Conservation (phyloP, 108 stramenopile genomes). For the Parietichytrium sp. region DNA sequence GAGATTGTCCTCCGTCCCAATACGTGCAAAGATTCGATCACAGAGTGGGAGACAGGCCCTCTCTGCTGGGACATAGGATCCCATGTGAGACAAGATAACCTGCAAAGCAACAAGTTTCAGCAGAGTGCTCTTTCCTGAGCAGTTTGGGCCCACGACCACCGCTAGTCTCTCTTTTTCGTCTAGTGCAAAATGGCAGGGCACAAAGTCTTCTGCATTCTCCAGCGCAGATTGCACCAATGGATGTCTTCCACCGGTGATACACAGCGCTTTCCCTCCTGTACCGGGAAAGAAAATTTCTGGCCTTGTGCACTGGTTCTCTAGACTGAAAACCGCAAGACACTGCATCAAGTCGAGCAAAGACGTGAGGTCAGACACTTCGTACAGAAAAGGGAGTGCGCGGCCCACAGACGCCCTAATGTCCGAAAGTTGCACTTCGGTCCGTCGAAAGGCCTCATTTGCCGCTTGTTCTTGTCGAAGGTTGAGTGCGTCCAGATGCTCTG, state of each 20-base stretch:
- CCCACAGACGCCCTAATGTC: background rate
- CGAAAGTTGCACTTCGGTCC: slow-evolving; percentile 9
- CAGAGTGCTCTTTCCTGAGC: slow-evolving; percentile 41
- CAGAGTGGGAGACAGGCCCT: slow-evolving; percentile 68
- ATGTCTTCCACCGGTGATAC: no score
- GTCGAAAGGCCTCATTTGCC: slow-evolving; percentile 5
- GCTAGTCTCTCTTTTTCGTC: no score
- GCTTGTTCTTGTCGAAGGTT: slow-evolving; percentile 2
- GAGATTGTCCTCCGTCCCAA: slow-evolving; percentile 81
- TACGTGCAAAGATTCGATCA: slow-evolving; percentile 75
- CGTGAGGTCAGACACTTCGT: background rate
- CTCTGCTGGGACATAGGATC: slow-evolving; percentile 85
- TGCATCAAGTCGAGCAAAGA: slow-evolving; percentile 1
- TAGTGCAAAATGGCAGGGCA: no score
- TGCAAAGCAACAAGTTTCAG: slow-evolving; percentile 65
- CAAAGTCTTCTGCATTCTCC: no score
- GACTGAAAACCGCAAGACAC: background rate
- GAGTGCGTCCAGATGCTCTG: background rate
- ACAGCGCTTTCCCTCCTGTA: no score
- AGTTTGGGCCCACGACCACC: slow-evolving; percentile 41
- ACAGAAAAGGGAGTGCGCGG: background rate
- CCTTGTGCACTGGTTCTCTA: no score
- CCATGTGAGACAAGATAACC: slow-evolving; percentile 83
- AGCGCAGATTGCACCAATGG: no score
- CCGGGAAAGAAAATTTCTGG: no score